Base-by-base conservation (phyloP, 2,329 filamentous ascomycete genomes). In the Atkinsonella hypoxylon region DNA sequence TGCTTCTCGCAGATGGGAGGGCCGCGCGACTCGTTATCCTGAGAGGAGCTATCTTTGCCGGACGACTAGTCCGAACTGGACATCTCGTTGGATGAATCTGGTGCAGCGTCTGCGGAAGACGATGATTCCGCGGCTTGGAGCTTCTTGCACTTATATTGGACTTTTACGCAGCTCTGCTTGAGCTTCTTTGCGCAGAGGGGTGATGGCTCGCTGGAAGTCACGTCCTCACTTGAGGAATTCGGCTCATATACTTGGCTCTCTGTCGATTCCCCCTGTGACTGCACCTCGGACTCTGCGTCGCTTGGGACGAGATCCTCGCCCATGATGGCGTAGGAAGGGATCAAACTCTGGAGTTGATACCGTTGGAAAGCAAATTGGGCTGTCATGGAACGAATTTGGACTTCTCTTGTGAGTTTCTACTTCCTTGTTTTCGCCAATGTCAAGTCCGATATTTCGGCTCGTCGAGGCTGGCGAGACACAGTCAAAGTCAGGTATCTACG, bases 61-160 rank as follows among this genome's bases (percentile, higher is more conserved):
- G 48, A 49, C 20, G 39, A 49, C 40, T 43, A 42, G 41, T 49
- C 48, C 7, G 47, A 43, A 15, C 31, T 38, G 12, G 39, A 13
- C 7, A 15, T 30, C 20, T 44, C 40, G 32, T 38, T 17, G 13
- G 41, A 45, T 9, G 31, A 46, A 34, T 46, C 42, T 9, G 36
- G 4, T 34, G 45, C 30, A 30, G 42, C 15, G 13, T 34, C 47
- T 11, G n/a, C 39, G n/a, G 17, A 3, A 9, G 30, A 34, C 30
- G 26, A 31, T 12, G 9, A 31, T 4, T 30, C 20, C 6, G 30
- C 40, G 22, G 22, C 22, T 26, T 26, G 22, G 22, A 26, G 22
- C 36, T 47, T 32, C n/a, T 40, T 41, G 20, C 45, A 40, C 2
- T 4, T 36, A 30, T 17, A 10, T n/a, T 30, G 26, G 1, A 12